Percentiles rank a stretch among this genome's conserved stretches.
These are phyloP conservation scores for Penicilliopsis zonata DNA, from an alignment of 495 filamentous ascomycete species.

Conservation along the genomic window DNA sequence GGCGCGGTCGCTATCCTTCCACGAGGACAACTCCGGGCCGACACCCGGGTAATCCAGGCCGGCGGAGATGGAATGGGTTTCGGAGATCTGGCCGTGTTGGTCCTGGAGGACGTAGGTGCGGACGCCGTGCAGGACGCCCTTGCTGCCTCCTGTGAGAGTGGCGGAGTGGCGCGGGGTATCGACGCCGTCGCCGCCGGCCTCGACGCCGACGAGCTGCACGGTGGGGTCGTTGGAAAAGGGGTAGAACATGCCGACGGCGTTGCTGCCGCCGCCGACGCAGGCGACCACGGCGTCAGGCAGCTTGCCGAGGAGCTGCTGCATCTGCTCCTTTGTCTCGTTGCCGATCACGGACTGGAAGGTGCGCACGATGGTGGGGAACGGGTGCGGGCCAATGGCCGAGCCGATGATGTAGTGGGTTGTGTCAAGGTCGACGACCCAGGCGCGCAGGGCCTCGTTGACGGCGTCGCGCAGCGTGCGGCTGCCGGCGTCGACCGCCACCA, in stretches of 20 bases:
- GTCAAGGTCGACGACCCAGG: conserved; percentile 75
- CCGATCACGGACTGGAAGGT: conserved; percentile 94
- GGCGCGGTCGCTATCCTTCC: conserved; percentile 83
- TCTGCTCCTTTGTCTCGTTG: conserved; percentile 82
- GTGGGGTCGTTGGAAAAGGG: conserved; percentile 77
- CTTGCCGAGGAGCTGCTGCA: conserved; percentile 67
- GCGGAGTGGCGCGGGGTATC: conserved; percentile 80
- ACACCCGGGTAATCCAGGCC: conserved; percentile 97
- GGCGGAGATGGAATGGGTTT: conserved; percentile 95
- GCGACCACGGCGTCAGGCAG: conserved; percentile 92
- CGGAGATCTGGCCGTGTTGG: conserved; percentile 79
- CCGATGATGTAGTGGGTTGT: conserved; percentile 97
- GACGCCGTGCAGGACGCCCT: conserved; percentile 92
- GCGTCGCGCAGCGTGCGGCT: conserved; percentile 82
- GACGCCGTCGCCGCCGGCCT: conserved; percentile 93
- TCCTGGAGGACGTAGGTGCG: conserved; percentile 92
- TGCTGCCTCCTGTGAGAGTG: conserved; percentile 74
- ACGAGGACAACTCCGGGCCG: conserved; percentile 77
- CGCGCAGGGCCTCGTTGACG: conserved; percentile 84
- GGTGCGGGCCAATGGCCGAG: conserved; percentile 87
- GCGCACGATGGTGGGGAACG: conserved; percentile 90
- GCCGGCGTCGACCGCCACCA: conserved; percentile 79
- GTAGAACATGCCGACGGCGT: conserved; percentile 92
- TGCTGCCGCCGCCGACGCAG: conserved; percentile 88
- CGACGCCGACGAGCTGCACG: conserved; percentile 85